These are phyloP conservation scores for Athelia sp. DNA, from an alignment of 1,284 basidiomycete genomes.

Conservation along the genomic window DNA sequence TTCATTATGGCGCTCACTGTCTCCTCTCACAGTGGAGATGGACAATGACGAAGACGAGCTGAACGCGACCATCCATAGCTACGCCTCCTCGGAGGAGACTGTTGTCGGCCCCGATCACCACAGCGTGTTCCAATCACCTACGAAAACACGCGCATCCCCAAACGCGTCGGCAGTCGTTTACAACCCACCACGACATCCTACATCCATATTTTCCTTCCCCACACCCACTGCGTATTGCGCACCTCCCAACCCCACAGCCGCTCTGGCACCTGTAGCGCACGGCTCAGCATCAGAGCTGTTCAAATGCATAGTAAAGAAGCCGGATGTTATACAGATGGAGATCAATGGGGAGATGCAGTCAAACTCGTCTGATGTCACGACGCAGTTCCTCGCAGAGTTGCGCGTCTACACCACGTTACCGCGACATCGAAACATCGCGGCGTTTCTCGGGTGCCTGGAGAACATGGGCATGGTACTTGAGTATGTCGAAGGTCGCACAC, in stretches of 20 bases:
- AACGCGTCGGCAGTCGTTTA: conserved; percentile 54
- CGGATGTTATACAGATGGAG: conserved; percentile 73
- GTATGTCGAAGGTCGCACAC: conserved; percentile 70
- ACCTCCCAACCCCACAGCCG: conserved; percentile 67
- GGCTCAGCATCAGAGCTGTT: conserved; percentile 79
- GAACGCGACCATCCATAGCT: conserved; percentile 29
- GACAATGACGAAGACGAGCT: conserved; percentile 52
- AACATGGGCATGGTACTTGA: conserved; percentile 83
- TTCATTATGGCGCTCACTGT: not conserved
- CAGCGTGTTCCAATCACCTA: conserved; percentile 23
- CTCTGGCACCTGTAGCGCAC: conserved; percentile 63
- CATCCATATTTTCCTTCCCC: conserved; percentile 73
- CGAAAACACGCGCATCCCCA: conserved; percentile 29
- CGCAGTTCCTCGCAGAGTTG: conserved; percentile 78
- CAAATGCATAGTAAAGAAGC: conserved; percentile 78
- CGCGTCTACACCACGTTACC: conserved; percentile 75
- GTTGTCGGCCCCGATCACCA: conserved; percentile 40
- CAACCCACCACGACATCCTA: conserved; percentile 61
- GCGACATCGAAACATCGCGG: conserved; percentile 71
- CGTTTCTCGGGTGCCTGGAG: conserved; percentile 74
- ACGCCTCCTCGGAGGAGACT: conserved; percentile 49
- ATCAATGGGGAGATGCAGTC: conserved; percentile 80
- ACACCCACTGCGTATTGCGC: conserved; percentile 74
- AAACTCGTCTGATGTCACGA: conserved; percentile 71
- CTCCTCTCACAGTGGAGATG: conserved; percentile 53